These are phyloP conservation scores for Athelia sp. DNA, from an alignment of 1,284 basidiomycete genomes.

Conservation along the genomic window DNA sequence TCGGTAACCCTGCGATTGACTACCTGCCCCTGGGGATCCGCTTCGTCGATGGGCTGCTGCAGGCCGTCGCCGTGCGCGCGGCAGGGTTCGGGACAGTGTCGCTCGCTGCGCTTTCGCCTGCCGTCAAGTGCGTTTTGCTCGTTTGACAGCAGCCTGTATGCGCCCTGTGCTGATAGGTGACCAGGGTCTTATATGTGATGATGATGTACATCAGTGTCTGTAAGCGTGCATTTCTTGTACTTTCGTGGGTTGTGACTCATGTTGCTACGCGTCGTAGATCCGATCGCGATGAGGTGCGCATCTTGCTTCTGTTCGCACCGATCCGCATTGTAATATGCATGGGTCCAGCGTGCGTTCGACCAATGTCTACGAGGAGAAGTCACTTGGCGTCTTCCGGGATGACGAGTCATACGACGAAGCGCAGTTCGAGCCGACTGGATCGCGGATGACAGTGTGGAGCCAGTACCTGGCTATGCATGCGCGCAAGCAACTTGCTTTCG, in stretches of 20 bases:
- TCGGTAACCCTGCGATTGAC: slow-evolving; percentile 73
- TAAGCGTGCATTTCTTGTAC: slow-evolving; percentile 31
- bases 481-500: slow-evolving; percentile 84
- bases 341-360: slow-evolving; percentile 83
- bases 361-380: slow-evolving; percentile 95
- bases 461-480: slow-evolving; percentile 77
- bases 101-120: slow-evolving; percentile 72
- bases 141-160: not conserved
- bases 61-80: slow-evolving; percentile 79
- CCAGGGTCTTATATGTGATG: slow-evolving; percentile 77
- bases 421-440: slow-evolving; percentile 39
- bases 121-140: slow-evolving; percentile 65
- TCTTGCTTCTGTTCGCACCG: slow-evolving; percentile 5
- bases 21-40: slow-evolving; percentile 67
- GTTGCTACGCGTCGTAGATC: slow-evolving; percentile 35
- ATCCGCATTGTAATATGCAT: not conserved
- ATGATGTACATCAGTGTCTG: slow-evolving; percentile 87
- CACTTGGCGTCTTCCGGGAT: slow-evolving; percentile 69
- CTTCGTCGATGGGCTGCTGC: slow-evolving; percentile 62
- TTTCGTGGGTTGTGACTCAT: slow-evolving; percentile 3
- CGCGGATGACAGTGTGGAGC: slow-evolving; percentile 65
- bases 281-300: slow-evolving; percentile 67
- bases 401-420: slow-evolving; percentile 45
- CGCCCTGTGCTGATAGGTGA: not conserved
- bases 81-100: slow-evolving; percentile 83